Percentiles rank a stretch among this genome's conserved stretches.
These are phyloP conservation scores for Penicillium sp. DNA, from an alignment of 2,329 filamentous ascomycete genomes.

Conservation along the genomic window DNA sequence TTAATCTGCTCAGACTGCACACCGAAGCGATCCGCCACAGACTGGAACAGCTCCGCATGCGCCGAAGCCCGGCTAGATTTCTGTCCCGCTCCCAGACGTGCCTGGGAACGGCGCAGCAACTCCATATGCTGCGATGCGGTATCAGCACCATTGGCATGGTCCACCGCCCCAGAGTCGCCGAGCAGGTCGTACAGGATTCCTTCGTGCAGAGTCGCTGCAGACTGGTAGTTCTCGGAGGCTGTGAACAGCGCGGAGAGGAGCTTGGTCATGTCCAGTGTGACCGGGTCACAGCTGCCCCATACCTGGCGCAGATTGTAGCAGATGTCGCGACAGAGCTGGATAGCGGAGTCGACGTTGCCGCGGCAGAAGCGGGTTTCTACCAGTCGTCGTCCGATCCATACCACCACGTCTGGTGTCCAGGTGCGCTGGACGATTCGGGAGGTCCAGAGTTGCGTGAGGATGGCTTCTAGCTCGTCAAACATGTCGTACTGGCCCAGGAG, in stretches of 20 bases:
- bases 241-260: slow-evolving; percentile 53
- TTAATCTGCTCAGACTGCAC: slow-evolving; percentile 24
- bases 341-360: slow-evolving; percentile 43
- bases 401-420: slow-evolving; percentile 47
- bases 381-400: slow-evolving; percentile 53
- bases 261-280: slow-evolving; percentile 51
- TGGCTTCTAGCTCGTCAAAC: slow-evolving; percentile 37
- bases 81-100: slow-evolving; percentile 19
- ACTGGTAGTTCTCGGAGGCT: slow-evolving; percentile 31
- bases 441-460: slow-evolving; percentile 48
- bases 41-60: slow-evolving; percentile 26
- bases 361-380: slow-evolving; percentile 53
- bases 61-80: slow-evolving; percentile 16
- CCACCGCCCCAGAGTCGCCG: slow-evolving; percentile 23
- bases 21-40: slow-evolving; percentile 30
- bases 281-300: slow-evolving; percentile 48
- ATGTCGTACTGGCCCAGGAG: slow-evolving; percentile 39
- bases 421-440: slow-evolving; percentile 46
- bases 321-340: slow-evolving; percentile 53
- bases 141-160: slow-evolving; percentile 20
- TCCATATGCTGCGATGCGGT: slow-evolving; percentile 32
- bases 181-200: slow-evolving; percentile 30
- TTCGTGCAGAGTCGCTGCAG: slow-evolving; percentile 32
- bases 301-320: slow-evolving; percentile 56
- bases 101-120: slow-evolving; percentile 28